phyloP scores from a whole-genome alignment of 345 rosid species.

The Brassica rapa region DNA sequence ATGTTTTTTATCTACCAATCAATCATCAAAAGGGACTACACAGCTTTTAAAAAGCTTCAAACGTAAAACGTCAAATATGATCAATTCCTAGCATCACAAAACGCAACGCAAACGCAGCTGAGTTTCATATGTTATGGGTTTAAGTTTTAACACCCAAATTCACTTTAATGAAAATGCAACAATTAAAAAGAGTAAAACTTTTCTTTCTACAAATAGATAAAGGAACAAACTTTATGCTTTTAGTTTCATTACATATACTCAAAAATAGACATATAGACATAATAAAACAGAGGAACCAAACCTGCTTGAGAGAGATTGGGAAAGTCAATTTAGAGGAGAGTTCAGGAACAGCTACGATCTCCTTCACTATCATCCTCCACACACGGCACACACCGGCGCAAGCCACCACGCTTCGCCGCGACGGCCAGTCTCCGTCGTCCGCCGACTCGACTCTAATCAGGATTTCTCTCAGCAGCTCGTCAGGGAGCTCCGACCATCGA shows the following conservation, averaged over 20 bases:
- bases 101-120: background rate
- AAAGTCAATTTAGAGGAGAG: constrained; percentile 71
- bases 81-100: background rate
- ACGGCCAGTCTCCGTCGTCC: constrained; percentile 67
- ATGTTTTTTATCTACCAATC: background rate
- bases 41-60: background rate
- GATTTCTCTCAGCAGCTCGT: constrained; percentile 72
- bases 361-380: constrained; percentile 69
- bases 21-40: background rate
- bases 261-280: background rate
- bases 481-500: constrained; percentile 77
- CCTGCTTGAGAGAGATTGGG: constrained; percentile 90
- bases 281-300: background rate
- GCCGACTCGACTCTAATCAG: constrained; percentile 62
- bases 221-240: background rate
- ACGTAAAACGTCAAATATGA: background rate
- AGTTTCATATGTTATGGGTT: background rate
- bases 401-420: constrained; percentile 69
- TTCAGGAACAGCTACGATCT: constrained; percentile 66
- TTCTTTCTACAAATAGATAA: background rate
- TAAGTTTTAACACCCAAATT: background rate
- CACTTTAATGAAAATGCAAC: background rate
- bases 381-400: constrained; percentile 81
- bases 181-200: background rate
- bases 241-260: background rate